phyloP scores from a whole-genome alignment of 495 filamentous ascomycete genomes.

The Tuber microsphaerosporum region DNA sequence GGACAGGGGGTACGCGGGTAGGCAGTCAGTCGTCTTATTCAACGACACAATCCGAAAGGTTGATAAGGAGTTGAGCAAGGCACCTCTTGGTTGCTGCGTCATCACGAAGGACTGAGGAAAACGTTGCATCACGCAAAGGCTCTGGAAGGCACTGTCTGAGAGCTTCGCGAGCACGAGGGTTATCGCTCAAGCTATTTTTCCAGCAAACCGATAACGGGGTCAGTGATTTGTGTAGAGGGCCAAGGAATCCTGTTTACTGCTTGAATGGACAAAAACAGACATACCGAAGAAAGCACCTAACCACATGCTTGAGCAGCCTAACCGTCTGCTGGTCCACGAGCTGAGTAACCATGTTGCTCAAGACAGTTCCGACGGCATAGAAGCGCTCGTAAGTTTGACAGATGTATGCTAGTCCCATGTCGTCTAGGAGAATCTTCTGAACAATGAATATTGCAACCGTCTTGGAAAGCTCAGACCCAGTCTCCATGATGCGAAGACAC shows the following conservation, averaged over 20 bases:
- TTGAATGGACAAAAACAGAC: slow-evolving; percentile 36
- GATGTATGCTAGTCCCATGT: slow-evolving; percentile 95
- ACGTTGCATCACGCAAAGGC: slow-evolving; percentile 91
- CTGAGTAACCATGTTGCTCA: slow-evolving; percentile 98
- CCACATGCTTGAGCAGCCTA: slow-evolving; percentile 91
- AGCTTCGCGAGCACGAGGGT: slow-evolving; percentile 89
- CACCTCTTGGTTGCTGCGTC: slow-evolving; percentile 98
- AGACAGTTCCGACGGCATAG: slow-evolving; percentile 93
- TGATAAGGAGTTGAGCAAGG: slow-evolving; percentile 91
- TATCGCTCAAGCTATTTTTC: slow-evolving; percentile 72
- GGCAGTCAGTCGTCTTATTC: slow-evolving; percentile 44
- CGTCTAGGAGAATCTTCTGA: slow-evolving; percentile 97
- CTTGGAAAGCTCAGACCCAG: slow-evolving; percentile 95
- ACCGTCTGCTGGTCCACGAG: slow-evolving; percentile 97
- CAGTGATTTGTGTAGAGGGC: background rate
- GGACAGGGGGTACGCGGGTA: background rate
- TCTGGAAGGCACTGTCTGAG: slow-evolving; percentile 94
- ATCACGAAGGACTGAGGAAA: slow-evolving; percentile 90
- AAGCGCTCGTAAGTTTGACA: slow-evolving; percentile 99
- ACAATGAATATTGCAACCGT: slow-evolving; percentile 99
- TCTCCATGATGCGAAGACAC: slow-evolving; percentile 98
- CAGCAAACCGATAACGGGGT: slow-evolving; percentile 23
- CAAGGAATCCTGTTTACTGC: background rate
- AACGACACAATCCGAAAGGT: slow-evolving; percentile 85
- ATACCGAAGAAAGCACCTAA: slow-evolving; percentile 90